Base-by-base conservation (phyloP, 1,284 basidiomycete genomes). In the Microbotryomycetes sp. region DNA sequence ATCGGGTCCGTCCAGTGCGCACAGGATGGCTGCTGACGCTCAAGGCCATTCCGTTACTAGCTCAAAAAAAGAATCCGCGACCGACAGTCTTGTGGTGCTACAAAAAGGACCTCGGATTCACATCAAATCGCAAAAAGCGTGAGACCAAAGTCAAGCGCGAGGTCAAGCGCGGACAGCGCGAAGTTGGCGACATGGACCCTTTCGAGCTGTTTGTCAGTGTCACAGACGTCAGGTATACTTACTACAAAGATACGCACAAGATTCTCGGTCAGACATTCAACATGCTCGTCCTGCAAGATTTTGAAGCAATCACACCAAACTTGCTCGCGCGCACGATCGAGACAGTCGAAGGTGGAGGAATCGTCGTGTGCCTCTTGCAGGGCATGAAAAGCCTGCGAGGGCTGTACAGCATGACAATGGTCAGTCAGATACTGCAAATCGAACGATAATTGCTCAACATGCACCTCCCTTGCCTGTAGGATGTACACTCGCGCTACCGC, bases 171-270 rank as follows among this genome's bases (percentile, higher is more conserved):
- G 93, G 94, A 6, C 84, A 93, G 52, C 82, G 94, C 24, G 94
- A 99, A 72, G 85, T 89, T 26, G 94, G 94, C 73, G 91, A 97
- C 61, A 91, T 94, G 74, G 86, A 91, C 74, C 94, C 96, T 1
- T 98, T 99, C 73, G 96, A 98, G 79, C 89, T 98, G 57, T 98
- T 99, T 73, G 87, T 98, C 26, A 89, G 90, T 3, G 91, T 97
- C n/a, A 98, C 96, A 7, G 94, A 99, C 75, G 97, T 99, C 62
- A 86, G 94, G 65, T 98, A 99, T 80, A 90, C 88, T 83, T 87
- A 88, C 77, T 89, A 96, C 80, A 96, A 94, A 75, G 92, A 97
- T 73, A 91, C 91, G 0, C 85, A 93, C 61, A 94, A 94, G 76
- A 91, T 96, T 66, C 85, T 98, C 30, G 96, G 96, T 72, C 90